Percentiles rank a stretch among this genome's conserved stretches.
phyloP scores from a whole-genome alignment of 2,329 filamentous ascomycete genomes.

The Penicillium digitatum region DNA sequence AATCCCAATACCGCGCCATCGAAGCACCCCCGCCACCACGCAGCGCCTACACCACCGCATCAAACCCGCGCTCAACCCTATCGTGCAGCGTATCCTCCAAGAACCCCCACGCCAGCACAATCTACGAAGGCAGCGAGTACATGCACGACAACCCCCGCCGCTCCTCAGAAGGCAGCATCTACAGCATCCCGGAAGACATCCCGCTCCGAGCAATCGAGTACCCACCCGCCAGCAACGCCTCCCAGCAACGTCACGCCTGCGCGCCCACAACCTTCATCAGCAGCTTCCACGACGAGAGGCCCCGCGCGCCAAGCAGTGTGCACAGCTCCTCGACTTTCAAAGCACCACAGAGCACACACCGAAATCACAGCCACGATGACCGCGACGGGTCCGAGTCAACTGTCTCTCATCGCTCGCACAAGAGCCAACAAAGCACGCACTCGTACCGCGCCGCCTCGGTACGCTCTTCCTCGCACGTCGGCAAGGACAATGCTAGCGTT shows the following conservation, averaged over 20 bases:
- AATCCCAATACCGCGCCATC: constrained; percentile 28
- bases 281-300: constrained; percentile 38
- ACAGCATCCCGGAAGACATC: constrained; percentile 31
- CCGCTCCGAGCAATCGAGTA: constrained; percentile 43
- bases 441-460: not conserved
- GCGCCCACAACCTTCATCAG: constrained; percentile 42
- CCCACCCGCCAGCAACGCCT: constrained; percentile 26
- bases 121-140: constrained; percentile 41
- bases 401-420: constrained; percentile 14
- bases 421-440: constrained; percentile 24
- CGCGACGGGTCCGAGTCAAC: constrained; percentile 22
- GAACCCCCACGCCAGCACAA: constrained; percentile 40
- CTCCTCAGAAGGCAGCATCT: constrained; percentile 38
- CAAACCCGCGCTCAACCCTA: constrained; percentile 30
- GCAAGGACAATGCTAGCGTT: constrained; percentile 20
- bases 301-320: constrained; percentile 31
- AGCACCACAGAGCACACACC: constrained; percentile 23
- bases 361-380: constrained; percentile 22
- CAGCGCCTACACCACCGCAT: constrained; percentile 22
- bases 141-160: constrained; percentile 32
- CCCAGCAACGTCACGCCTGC: constrained; percentile 24
- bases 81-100: constrained; percentile 38
- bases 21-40: constrained; percentile 29
- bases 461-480: not conserved
- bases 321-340: constrained; percentile 39